Evolutionary conservation across 2,329 filamentous ascomycete species (phyloP), one percentile per base, ranked within the genome.

Genomic region (Curvularia spicifera): DNA sequence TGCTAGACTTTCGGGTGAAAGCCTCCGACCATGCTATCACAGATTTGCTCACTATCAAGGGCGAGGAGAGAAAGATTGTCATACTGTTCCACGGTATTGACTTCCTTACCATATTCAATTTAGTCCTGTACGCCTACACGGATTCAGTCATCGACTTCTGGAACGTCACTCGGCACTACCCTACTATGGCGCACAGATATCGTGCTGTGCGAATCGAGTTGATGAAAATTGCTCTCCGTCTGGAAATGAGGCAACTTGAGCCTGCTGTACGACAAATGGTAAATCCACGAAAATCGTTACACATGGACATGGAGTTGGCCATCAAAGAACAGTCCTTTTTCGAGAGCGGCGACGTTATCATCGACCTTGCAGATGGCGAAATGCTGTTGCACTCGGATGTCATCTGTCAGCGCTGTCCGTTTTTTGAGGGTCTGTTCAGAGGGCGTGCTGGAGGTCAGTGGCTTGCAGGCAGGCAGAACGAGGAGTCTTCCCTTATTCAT

Each of bases 401-500:
- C 3, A 76, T 97, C 35, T 93, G 92, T 64, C 88, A 89, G 69
- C 84, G 95, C 64, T 97, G 93, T 68, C 93, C 92, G 0, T 99
- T 97, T 82, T 99, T 99, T 64, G 83, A 94, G 62, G 91, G 90
- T 1, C 82, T 99, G 43, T 98, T 97, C 76, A 84, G 91, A 67
- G 95, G 95, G n/a, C 88, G 92, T 43, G 91, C 95, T 7, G 84
- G 85, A 40, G 95, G 95, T 0, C 85, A 86, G 66, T 99, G 95
- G 95, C 83, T 99, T 20, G 84, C 88, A 48, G 84, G 85, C 31
- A 86, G 93, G 52, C 86, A 87, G n/a, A 79, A 84, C 51, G 78
- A 59, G 71, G 69, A 75, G 5, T 73, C 75, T 71, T 79, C 85
- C 26, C 76, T 80, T 13, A 81, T 97, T 55, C 83, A 82, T 37